A percentile compares a stretch with the other conserved stretches of the same genome.
Conservation (phyloP, 495 filamentous ascomycete genomes). For the Neurospora hispaniola region DNA sequence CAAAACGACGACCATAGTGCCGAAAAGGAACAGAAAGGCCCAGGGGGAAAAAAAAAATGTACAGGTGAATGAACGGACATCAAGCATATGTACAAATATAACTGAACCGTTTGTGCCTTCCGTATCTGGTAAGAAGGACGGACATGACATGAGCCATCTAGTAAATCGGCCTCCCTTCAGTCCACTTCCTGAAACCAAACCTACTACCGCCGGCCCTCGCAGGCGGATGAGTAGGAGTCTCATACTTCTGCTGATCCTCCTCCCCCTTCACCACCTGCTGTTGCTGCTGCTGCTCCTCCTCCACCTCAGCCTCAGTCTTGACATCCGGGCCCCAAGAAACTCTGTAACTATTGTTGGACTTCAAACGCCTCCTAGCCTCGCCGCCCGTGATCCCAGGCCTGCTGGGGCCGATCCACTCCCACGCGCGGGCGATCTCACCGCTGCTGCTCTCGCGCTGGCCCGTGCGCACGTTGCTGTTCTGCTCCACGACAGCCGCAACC, state of each 20-base stretch:
- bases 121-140: neutral
- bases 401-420: slow-evolving; percentile 87
- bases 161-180: neutral
- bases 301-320: slow-evolving; percentile 12
- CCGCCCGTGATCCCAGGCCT: slow-evolving; percentile 25
- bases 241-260: neutral
- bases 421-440: slow-evolving; percentile 79
- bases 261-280: neutral
- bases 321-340: slow-evolving; percentile 34
- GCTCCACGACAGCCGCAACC: slow-evolving; percentile 76
- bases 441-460: slow-evolving; percentile 69
- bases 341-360: slow-evolving; percentile 30
- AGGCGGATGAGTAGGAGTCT: neutral
- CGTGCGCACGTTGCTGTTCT: slow-evolving; percentile 83
- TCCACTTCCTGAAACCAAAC: neutral
- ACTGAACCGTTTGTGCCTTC: neutral
- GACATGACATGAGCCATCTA: neutral
- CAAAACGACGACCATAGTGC: neutral
- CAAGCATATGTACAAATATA: neutral
- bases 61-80: neutral
- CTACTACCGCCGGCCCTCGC: neutral
- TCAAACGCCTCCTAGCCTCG: slow-evolving; percentile 32
- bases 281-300: slow-evolving; percentile 1
- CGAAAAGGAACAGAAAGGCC: too few relatives aligned
- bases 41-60: too few relatives aligned